Evolutionary conservation across 1,284 basidiomycete genomes (phyloP).

Genomic region (Irpex sp.): DNA sequence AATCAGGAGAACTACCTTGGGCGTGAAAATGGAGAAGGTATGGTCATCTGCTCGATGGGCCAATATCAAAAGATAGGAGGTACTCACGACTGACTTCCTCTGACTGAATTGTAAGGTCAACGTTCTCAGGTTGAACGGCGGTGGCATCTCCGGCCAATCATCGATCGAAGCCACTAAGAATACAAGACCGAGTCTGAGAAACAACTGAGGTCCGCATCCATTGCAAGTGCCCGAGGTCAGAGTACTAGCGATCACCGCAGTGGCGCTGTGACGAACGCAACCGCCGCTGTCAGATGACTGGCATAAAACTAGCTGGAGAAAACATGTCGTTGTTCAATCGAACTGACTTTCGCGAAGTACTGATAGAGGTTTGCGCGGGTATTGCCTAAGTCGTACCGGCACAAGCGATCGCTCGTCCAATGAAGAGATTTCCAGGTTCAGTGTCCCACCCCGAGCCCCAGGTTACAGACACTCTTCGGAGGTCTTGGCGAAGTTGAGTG

Average conservation of each 20-base stretch:
- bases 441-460: no score
- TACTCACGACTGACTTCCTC: not conserved
- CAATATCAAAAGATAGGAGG: not conserved
- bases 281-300: not conserved
- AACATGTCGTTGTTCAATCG: not conserved
- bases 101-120: not conserved
- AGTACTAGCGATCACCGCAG: not conserved
- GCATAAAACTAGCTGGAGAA: not conserved
- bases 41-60: not conserved
- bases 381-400: not conserved
- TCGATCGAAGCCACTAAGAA: not conserved
- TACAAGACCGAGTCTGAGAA: not conserved
- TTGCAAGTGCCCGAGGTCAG: not conserved
- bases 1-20: not conserved
- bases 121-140: not conserved
- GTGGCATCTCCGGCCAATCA: not conserved
- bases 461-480: not conserved
- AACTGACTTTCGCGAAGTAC: no score
- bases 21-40: not conserved
- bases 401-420: not conserved
- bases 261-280: not conserved
- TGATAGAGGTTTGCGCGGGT: not conserved
- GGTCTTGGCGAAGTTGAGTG: not conserved
- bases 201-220: not conserved
- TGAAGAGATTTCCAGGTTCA: no score